These are phyloP conservation scores for Eleusine indica DNA, from an alignment of 176 grass and related monocot species.

Conservation along the genomic window DNA sequence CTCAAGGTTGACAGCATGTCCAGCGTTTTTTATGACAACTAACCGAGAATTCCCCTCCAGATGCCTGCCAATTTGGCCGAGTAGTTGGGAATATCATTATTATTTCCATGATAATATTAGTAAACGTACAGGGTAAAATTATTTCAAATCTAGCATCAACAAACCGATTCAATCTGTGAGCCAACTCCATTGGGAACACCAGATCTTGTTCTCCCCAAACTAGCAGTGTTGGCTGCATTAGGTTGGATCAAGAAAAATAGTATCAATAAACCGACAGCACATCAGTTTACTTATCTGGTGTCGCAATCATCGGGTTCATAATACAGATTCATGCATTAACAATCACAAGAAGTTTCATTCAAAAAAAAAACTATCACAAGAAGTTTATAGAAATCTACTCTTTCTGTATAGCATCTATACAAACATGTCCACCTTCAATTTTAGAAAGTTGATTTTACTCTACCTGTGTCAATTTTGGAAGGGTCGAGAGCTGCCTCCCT, in stretches of 20 bases:
- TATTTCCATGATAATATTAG: not conserved
- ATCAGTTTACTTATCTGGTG: not conserved
- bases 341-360: not conserved
- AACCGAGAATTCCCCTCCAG: constrained; percentile 66
- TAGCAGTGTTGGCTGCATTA: constrained; percentile 66
- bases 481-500: constrained; percentile 62
- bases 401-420: not conserved
- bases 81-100: not conserved
- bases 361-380: not conserved
- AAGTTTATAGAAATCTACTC: not conserved
- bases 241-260: not conserved
- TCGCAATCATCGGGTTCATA: not conserved
- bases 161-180: constrained; percentile 82
- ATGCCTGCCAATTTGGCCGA: constrained; percentile 63
- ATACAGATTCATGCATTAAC: not conserved
- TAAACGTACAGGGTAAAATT: not conserved
- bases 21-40: constrained; percentile 72
- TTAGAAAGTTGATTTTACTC: not conserved
- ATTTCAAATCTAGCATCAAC: not conserved
- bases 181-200: constrained; percentile 93
- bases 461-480: constrained; percentile 89
- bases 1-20: constrained; percentile 96
- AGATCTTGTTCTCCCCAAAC: constrained; percentile 83
- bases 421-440: not conserved
- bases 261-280: not conserved